These are phyloP conservation scores for Aegilops sharonensis DNA, from an alignment of 176 grass and related monocot genomes.

Conservation along the genomic window DNA sequence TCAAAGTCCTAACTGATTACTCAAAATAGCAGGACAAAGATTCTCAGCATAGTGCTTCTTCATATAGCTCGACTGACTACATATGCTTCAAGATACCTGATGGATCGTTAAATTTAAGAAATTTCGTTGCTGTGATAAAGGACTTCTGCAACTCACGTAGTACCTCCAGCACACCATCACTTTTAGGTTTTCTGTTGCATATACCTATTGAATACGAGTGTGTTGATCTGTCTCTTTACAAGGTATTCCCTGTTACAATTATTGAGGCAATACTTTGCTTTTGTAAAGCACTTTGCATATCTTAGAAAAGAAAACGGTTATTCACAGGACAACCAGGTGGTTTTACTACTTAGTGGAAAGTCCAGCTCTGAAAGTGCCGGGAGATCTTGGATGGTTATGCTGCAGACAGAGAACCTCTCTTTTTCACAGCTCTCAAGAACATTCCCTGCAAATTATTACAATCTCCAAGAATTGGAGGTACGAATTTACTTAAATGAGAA, in stretches of 20 bases:
- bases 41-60: slow-evolving; percentile 30
- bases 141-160: slow-evolving; percentile 41
- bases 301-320: slow-evolving; percentile 7
- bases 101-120: slow-evolving; percentile 64
- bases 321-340: slow-evolving; percentile 70
- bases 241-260: slow-evolving; percentile 51
- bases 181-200: slow-evolving; percentile 68
- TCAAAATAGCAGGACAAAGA: slow-evolving; percentile 64
- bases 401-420: slow-evolving; percentile 60
- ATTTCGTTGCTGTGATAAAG: slow-evolving; percentile 82
- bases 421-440: slow-evolving; percentile 65
- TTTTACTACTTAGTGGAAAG: slow-evolving; percentile 77
- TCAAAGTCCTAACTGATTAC: slow-evolving; percentile 22
- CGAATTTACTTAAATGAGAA: not conserved
- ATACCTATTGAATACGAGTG: slow-evolving; percentile 82
- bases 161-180: slow-evolving; percentile 18
- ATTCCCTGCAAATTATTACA: slow-evolving; percentile 37
- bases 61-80: slow-evolving; percentile 54
- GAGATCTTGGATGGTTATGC: slow-evolving; percentile 74
- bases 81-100: slow-evolving; percentile 90
- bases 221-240: slow-evolving; percentile 85
- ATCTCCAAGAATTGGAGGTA: slow-evolving; percentile 68
- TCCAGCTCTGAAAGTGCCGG: slow-evolving; percentile 48
- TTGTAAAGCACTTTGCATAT: slow-evolving; percentile 1
- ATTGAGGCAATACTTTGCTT: not conserved